Evolutionary conservation across 257 asterid species (phyloP).

Genomic region (Phtheirospermum japonicum): DNA sequence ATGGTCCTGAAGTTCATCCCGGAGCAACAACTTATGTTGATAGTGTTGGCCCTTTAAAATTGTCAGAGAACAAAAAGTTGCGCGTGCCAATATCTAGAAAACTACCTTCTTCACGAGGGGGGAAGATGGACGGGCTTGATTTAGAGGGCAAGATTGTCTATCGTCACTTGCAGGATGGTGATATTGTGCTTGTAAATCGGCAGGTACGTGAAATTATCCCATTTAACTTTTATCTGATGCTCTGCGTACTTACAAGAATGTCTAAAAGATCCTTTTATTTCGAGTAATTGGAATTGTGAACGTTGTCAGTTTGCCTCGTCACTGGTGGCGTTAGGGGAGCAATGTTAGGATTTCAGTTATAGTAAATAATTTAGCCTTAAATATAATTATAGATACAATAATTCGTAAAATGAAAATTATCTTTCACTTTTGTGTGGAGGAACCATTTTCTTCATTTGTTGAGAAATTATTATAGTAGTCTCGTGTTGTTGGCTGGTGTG

Average conservation of each 20-base stretch:
- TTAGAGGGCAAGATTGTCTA: slow-evolving; percentile 76
- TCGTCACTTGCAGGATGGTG: slow-evolving; percentile 97
- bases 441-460: no score
- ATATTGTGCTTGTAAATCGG: slow-evolving; percentile 91
- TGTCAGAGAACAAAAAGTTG: slow-evolving; percentile 39
- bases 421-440: no score
- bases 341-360: no score
- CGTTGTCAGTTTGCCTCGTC: slow-evolving; percentile 6
- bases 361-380: no score
- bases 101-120: slow-evolving; percentile 84
- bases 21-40: slow-evolving; percentile 73
- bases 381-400: no score
- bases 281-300: neutral
- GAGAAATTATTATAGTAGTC: no score
- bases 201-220: slow-evolving; percentile 57
- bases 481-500: no score
- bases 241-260: neutral
- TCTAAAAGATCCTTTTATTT: neutral
- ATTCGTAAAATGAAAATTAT: no score
- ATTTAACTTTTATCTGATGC: no score
- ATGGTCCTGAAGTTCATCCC: slow-evolving; percentile 87
- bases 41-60: slow-evolving; percentile 49
- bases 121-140: slow-evolving; percentile 52
- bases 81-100: slow-evolving; percentile 71
- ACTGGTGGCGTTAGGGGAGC: no score